phyloP scores from a whole-genome alignment of 2,329 filamentous ascomycete genomes.

The Hirsutella rhossiliensis region DNA sequence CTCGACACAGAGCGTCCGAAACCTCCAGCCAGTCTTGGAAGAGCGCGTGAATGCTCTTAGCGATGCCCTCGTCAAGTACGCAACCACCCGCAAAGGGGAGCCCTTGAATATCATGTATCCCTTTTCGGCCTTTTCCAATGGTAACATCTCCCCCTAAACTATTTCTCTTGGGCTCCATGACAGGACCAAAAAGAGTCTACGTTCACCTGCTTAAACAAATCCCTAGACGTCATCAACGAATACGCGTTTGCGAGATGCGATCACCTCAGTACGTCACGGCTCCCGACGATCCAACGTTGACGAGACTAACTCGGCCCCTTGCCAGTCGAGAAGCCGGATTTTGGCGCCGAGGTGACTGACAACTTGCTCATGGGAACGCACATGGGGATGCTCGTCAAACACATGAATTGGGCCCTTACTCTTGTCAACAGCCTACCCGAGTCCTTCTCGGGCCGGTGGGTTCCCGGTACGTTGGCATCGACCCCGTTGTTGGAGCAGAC shows the following conservation, averaged over 20 bases:
- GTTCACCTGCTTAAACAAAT: not conserved
- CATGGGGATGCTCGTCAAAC: conserved; percentile 23
- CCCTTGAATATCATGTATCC: conserved; percentile 24
- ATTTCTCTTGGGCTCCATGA: not conserved
- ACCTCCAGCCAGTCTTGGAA: conserved; percentile 24
- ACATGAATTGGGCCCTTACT: conserved; percentile 21
- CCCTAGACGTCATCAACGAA: conserved; percentile 26
- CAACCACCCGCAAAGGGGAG: conserved; percentile 10
- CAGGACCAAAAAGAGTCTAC: not conserved
- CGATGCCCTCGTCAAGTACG: conserved; percentile 16
- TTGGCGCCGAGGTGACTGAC: conserved; percentile 22
- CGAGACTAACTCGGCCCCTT: not conserved
- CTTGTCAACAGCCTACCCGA: conserved; percentile 23
- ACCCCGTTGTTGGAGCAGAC: not conserved
- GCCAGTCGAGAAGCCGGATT: conserved; percentile 19
- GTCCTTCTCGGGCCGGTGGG: conserved; percentile 19
- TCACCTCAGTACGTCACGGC: conserved; percentile 13
- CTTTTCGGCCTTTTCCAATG: conserved; percentile 25
- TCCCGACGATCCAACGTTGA: not conserved
- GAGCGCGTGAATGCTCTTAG: conserved; percentile 22
- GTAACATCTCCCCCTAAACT: conserved; percentile 10
- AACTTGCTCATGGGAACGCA: conserved; percentile 24
- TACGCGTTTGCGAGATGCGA: conserved; percentile 24
- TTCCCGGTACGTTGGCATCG: conserved; percentile 13
- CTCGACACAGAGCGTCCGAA: conserved; percentile 22